These are phyloP conservation scores for Catharanthus roseus DNA, from an alignment of 257 asterid species.

Conservation along the genomic window DNA sequence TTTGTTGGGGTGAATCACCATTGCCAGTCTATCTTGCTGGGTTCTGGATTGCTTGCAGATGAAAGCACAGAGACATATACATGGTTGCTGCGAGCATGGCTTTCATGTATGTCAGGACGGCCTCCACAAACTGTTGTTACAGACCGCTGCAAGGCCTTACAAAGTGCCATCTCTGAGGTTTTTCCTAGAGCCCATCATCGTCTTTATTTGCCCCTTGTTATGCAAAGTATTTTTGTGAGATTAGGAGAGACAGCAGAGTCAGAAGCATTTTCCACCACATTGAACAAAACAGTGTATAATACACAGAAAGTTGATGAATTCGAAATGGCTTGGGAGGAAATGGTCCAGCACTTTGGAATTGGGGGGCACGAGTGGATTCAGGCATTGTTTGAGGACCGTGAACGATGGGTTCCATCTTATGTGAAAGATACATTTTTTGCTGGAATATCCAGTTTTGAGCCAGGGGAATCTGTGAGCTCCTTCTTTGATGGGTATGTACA, in stretches of 20 bases:
- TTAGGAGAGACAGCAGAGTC: constrained; percentile 26
- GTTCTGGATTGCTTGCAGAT: constrained; percentile 32
- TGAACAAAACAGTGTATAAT: constrained; percentile 23
- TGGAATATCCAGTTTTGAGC: constrained; percentile 22
- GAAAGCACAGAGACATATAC: constrained; percentile 28
- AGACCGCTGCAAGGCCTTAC: constrained; percentile 31
- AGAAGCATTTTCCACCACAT: constrained; percentile 20
- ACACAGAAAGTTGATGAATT: constrained; percentile 32
- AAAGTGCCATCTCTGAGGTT: constrained; percentile 35
- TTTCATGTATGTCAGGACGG: constrained; percentile 35
- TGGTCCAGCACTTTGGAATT: constrained; percentile 27
- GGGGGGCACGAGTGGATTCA: constrained; percentile 28
- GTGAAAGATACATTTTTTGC: constrained; percentile 32
- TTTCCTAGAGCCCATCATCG: constrained; percentile 36
- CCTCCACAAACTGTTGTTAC: constrained; percentile 39
- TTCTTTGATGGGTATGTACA: constrained; percentile 31
- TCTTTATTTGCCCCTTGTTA: constrained; percentile 25
- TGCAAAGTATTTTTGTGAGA: constrained; percentile 23
- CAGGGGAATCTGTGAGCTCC: constrained; percentile 16
- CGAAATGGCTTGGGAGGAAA: constrained; percentile 36
- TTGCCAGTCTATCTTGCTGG: constrained; percentile 29
- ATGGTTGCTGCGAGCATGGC: constrained; percentile 46
- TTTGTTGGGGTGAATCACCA: constrained; percentile 37
- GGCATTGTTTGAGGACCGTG: constrained; percentile 32
- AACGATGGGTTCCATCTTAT: constrained; percentile 37